A percentile compares a stretch with the other conserved stretches of the same genome.
phyloP scores from a whole-genome alignment of 306 rosid genomes.

The Herpetospermum pedunculosum region DNA sequence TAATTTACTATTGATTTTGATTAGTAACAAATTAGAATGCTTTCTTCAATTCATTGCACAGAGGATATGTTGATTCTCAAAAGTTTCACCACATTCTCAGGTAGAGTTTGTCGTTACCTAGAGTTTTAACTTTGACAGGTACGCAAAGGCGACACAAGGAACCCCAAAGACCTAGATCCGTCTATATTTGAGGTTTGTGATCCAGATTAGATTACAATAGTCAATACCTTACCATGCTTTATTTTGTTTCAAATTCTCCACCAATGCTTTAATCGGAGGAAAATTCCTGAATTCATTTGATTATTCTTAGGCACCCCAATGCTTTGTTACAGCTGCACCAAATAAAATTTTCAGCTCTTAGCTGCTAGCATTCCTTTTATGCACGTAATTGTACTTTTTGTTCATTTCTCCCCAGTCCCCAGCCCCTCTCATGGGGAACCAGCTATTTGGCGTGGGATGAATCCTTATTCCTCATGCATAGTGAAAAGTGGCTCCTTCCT shows the following conservation, averaged over 20 bases:
- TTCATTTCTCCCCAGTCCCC: no score
- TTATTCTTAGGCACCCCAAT: background rate
- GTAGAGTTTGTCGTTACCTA: slow-evolving; percentile 4
- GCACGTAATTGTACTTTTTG: background rate
- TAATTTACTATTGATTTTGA: background rate
- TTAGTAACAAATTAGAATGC: background rate
- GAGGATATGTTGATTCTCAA: background rate
- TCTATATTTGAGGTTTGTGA: slow-evolving; percentile 63
- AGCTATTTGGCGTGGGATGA: background rate
- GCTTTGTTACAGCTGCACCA: background rate
- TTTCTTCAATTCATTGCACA: background rate
- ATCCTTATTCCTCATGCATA: background rate
- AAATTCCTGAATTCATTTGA: background rate
- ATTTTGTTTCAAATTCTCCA: background rate
- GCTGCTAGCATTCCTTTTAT: background rate
- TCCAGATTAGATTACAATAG: background rate
- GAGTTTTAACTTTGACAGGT: slow-evolving; percentile 42
- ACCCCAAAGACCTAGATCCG: slow-evolving; percentile 55
- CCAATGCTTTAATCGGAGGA: background rate
- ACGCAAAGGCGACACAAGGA: slow-evolving; percentile 71
- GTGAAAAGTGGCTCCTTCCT: background rate
- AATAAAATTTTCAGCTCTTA: background rate
- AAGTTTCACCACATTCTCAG: background rate
- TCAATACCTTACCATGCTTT: background rate
- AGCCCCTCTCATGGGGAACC: background rate